These are phyloP conservation scores for Porphyra umbilicalis DNA, from an alignment of 31 red algal species.

Conservation along the genomic window DNA sequence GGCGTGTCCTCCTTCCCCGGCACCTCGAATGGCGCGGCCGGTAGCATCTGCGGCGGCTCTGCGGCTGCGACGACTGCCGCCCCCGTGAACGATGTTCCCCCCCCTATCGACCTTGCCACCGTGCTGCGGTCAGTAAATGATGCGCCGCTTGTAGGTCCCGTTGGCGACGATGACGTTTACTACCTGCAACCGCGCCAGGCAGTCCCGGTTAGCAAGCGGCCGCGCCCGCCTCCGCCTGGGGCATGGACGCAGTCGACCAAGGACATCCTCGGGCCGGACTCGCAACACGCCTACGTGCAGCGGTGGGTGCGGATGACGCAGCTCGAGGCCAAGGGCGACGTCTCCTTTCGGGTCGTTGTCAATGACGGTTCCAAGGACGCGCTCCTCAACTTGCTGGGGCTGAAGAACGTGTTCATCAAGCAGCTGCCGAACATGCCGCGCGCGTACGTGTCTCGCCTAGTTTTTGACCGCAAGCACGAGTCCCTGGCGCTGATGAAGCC, in stretches of 20 bases:
- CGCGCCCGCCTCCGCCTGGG: constrained; percentile 35
- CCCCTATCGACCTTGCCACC: background rate
- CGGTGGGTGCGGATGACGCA: constrained; percentile 89
- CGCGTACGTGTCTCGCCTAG: constrained; percentile 91
- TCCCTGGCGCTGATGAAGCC: constrained; percentile 71
- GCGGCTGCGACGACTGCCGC: background rate
- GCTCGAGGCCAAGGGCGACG: constrained; percentile 60
- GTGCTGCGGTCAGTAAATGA: background rate
- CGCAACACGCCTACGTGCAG: constrained; percentile 95
- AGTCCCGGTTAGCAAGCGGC: constrained; percentile 41
- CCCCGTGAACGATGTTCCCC: background rate
- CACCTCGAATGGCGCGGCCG: background rate
- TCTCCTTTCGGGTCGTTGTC: constrained; percentile 74
- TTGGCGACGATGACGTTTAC: constrained; percentile 16
- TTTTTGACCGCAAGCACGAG: constrained; percentile 99
- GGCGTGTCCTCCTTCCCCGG: too few species aligned
- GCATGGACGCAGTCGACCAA: constrained; percentile 61
- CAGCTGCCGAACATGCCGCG: constrained; percentile 98
- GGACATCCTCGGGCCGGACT: constrained; percentile 94
- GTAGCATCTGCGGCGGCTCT: background rate
- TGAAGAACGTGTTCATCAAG: constrained; percentile 98
- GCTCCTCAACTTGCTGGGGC: constrained; percentile 70
- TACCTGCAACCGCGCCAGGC: constrained; percentile 45
- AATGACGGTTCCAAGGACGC: constrained; percentile 78
- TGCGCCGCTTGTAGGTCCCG: background rate